Conservation (phyloP, 495 filamentous ascomycete species). For the Hyphodiscus hymeniophilus region DNA sequence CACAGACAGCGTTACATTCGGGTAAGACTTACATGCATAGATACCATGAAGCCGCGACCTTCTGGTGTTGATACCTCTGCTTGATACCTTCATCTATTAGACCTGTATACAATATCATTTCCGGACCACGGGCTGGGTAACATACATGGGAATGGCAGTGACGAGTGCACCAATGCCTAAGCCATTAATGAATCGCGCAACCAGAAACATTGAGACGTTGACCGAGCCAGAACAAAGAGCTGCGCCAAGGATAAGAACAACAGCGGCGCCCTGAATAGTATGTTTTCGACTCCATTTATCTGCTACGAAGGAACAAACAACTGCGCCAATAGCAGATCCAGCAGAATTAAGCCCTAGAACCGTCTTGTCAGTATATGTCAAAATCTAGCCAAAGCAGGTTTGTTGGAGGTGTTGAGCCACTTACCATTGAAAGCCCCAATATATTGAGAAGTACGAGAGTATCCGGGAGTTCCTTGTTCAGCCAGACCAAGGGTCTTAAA, state of each 20-base stretch:
- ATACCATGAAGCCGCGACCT: constrained; percentile 25
- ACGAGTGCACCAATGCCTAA: constrained; percentile 39
- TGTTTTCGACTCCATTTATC: constrained; percentile 35
- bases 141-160: constrained; percentile 39
- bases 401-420: too few relatives aligned
- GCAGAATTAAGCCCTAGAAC: constrained; percentile 40
- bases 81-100: too few relatives aligned
- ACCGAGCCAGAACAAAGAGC: constrained; percentile 36
- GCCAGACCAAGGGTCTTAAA: constrained; percentile 39
- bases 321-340: constrained; percentile 34
- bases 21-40: too few relatives aligned
- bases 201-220: constrained; percentile 40
- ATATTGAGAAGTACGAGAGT: constrained; percentile 35
- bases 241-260: constrained; percentile 36
- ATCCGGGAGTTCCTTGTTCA: constrained; percentile 30
- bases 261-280: constrained; percentile 37
- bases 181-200: constrained; percentile 38
- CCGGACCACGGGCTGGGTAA: too few relatives aligned
- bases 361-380: too few relatives aligned
- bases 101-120: too few relatives aligned
- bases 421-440: constrained; percentile 43
- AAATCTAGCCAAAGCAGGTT: too few relatives aligned
- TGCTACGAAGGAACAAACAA: constrained; percentile 36
- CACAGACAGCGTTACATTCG: too few relatives aligned
- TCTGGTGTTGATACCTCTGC: constrained; percentile 32